These are phyloP conservation scores for Acaromyces ingoldii DNA, from an alignment of 1,284 basidiomycete genomes.

Conservation along the genomic window DNA sequence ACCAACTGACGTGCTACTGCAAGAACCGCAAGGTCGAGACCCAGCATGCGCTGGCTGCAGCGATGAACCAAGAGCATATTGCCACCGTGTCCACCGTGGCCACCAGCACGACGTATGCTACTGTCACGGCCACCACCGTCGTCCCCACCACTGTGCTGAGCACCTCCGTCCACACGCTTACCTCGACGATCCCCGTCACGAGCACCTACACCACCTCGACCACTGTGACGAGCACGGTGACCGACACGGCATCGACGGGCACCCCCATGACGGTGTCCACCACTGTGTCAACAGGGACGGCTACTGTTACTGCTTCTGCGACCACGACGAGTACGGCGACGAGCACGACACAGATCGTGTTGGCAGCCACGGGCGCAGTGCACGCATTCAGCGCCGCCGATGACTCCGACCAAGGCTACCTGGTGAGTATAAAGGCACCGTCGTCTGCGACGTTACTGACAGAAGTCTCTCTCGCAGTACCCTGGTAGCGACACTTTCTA, in stretches of 20 bases:
- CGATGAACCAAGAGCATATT: not conserved
- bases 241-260: not conserved
- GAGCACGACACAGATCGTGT: not conserved
- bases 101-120: conserved; percentile 2
- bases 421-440: not conserved
- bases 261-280: not conserved
- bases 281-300: not conserved
- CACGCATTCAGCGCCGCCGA: not conserved
- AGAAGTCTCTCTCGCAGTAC: too few relatives aligned
- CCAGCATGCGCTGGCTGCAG: conserved; percentile 4
- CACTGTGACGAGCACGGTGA: not conserved
- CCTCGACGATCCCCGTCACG: not conserved
- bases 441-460: not conserved
- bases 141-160: not conserved
- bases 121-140: not conserved
- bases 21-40: conserved; percentile 1
- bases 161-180: not conserved
- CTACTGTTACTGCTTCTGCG: not conserved
- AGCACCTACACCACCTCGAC: not conserved
- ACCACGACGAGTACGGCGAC: not conserved
- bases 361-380: not conserved
- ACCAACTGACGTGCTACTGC: conserved; percentile 1
- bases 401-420: not conserved
- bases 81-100: not conserved
- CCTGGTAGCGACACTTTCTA: not conserved